phyloP scores from a whole-genome alignment of 768 basidiomycete species.

The Rhizopogon sp. region DNA sequence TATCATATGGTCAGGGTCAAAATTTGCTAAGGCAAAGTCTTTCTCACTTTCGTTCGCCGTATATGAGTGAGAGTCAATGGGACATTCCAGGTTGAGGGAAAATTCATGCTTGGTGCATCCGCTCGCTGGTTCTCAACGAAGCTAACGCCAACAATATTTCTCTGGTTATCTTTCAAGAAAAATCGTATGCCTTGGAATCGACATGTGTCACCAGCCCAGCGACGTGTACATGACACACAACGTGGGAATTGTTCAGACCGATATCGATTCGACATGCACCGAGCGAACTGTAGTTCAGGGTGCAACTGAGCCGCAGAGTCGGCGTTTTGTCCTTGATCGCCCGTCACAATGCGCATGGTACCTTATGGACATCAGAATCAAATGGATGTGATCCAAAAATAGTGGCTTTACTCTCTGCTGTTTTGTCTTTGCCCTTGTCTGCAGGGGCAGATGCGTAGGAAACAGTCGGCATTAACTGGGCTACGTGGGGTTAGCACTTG shows the following conservation, averaged over 20 bases:
- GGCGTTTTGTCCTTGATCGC: conserved; percentile 25
- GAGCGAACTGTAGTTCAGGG: conserved; percentile 70
- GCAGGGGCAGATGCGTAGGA: conserved; percentile 33
- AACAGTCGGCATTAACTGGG: conserved; percentile 40
- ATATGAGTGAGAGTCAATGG: conserved; percentile 46
- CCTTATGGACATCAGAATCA: conserved; percentile 8
- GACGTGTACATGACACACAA: conserved; percentile 79
- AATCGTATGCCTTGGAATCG: conserved; percentile 83
- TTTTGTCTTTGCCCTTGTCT: conserved; percentile 45
- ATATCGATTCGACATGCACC: conserved; percentile 84
- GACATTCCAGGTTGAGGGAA: conserved; percentile 64
- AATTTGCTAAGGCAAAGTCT: conserved; percentile 2
- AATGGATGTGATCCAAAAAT: background rate
- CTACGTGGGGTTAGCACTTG: conserved; percentile 24
- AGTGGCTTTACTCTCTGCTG: conserved; percentile 30
- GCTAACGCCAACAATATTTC: conserved; percentile 59
- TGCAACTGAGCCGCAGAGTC: conserved; percentile 34
- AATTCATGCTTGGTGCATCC: conserved; percentile 55
- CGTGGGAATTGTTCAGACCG: conserved; percentile 68
- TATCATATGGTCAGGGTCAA: conserved; percentile 10
- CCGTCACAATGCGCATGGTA: conserved; percentile 25
- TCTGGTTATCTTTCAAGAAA: conserved; percentile 59
- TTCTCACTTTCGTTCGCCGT: conserved; percentile 53
- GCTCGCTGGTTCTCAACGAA: conserved; percentile 62
- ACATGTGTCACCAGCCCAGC: conserved; percentile 86